Conservation (phyloP, 371 early-diverging fungal species). For the Zopfochytrium polystomum region DNA sequence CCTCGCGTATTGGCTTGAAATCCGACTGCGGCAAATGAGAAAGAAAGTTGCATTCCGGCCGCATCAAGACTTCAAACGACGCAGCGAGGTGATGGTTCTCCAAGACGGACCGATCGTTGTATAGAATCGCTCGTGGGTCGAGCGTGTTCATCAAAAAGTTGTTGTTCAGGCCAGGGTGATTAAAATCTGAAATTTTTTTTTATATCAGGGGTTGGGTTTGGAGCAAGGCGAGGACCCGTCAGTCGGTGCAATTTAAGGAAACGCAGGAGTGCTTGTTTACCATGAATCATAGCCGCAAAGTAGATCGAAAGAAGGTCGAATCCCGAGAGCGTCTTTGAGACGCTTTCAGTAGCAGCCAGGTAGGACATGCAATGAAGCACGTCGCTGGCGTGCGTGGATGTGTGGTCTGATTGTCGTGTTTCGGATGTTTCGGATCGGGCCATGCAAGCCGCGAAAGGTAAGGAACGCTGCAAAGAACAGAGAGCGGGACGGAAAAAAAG, state of each 20-base stretch:
- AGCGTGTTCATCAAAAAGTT: conserved; percentile 40
- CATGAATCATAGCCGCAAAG: conserved; percentile 55
- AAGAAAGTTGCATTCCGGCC: conserved; percentile 50
- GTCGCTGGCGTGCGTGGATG: conserved; percentile 53
- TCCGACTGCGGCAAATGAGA: conserved; percentile 33
- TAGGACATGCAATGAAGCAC: conserved; percentile 50
- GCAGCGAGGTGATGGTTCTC: conserved; percentile 55
- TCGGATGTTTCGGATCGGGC: too few relatives aligned
- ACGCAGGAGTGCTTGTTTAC: too few relatives aligned
- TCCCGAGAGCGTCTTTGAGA: conserved; percentile 29
- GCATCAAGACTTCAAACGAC: conserved; percentile 39
- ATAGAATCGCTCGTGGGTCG: conserved; percentile 46
- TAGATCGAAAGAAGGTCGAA: conserved; percentile 47
- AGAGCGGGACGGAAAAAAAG: not conserved
- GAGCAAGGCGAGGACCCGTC: not conserved
- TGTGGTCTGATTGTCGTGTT: conserved; percentile 40
- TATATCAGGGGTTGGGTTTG: not conserved
- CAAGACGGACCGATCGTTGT: conserved; percentile 54
- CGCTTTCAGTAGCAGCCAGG: conserved; percentile 31
- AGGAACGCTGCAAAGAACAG: not conserved
- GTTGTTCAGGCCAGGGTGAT: conserved; percentile 52
- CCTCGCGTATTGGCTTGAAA: conserved; percentile 41
- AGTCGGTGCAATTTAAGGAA: not conserved
- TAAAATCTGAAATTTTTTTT: conserved; percentile 35
- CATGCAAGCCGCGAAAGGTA: too few relatives aligned